Evolutionary conservation across 768 basidiomycete genomes (phyloP), one percentile per base, ranked within the genome.

Genomic region (Russula ochroleuca): DNA sequence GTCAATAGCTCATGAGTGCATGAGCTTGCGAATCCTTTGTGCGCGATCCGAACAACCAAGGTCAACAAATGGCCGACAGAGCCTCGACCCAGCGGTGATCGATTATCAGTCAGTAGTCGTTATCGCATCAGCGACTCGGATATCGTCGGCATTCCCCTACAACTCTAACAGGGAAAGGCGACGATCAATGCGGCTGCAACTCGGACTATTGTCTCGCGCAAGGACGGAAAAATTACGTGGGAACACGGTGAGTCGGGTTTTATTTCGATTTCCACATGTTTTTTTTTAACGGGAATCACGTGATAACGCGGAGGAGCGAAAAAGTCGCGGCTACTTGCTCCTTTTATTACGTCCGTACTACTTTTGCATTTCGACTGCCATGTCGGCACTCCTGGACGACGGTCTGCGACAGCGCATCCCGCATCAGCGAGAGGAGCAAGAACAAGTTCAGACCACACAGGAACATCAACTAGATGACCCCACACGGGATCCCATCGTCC

Each of bases 401-500:
- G 51, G 65, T 35, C 41, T 66, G 37, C 65, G 65, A 15, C 65
- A 58, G 8, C 65, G 65, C 43, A 37, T 49, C 28, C 45, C 28
- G 13, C 57, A 53, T 6, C 33, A 37, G n/a, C 40, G 51, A 49
- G 37, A 37, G 43, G 64, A 62, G 15, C 19, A 47, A 2, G 64
- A 57, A 19, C 19, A 48, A 4, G 1, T 10, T 15, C 23, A 19
- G 17, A 5, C n/a, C 1, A 2, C 50, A 8, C 11, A 49, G 0
- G n/a, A 33, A n/a, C n/a, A n/a, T n/a, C n/a, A n/a, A n/a, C n/a
- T n/a, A 38, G 54, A 57, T 19, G 40, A 38, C 7, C 2, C 48
- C 25, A 52, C 54, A 2, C 68, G 67, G 35, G 69, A 72, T 33
- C 79, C 81, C 63, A 79, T 91, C 28, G 90, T 93, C 1, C 93